Conservation (phyloP, 169 alveolate species). For the Plasmodium falciparum region DNA sequence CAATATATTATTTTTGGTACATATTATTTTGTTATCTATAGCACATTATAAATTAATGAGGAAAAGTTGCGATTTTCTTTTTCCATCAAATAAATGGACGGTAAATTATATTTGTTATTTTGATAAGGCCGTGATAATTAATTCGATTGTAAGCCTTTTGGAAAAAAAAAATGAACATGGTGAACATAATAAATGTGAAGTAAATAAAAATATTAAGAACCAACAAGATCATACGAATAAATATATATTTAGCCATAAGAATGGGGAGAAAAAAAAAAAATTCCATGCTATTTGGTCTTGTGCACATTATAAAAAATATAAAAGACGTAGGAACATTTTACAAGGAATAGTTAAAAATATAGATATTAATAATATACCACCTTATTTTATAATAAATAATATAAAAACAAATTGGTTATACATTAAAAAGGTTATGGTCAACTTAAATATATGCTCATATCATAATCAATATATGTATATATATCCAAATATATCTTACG, state of each 20-base stretch:
- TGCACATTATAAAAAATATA: constrained; percentile 8
- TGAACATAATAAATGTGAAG: not conserved
- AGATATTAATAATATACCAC: constrained; percentile 36
- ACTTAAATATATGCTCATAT: constrained; percentile 47
- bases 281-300: not conserved
- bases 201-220: not conserved
- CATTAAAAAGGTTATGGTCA: constrained; percentile 25
- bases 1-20: constrained; percentile 16
- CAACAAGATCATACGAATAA: not conserved
- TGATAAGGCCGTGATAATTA: constrained; percentile 15
- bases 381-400: constrained; percentile 38
- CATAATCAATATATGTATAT: constrained; percentile 12
- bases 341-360: constrained; percentile 15
- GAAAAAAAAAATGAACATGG: constrained; percentile 2
- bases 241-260: too few relatives aligned
- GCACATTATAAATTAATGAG: constrained; percentile 34
- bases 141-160: constrained; percentile 29
- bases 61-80: constrained; percentile 45
- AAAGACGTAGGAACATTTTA: constrained; percentile 23
- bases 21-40: constrained; percentile 26
- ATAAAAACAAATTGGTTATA: constrained; percentile 46
- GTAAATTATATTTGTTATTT: constrained; percentile 56
- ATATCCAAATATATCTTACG: constrained; percentile 34
- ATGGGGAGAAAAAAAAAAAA: not conserved
- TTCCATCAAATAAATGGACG: not conserved